Base-by-base conservation (phyloP, 106 monocot genomes). In the Apostasia ramifera region DNA sequence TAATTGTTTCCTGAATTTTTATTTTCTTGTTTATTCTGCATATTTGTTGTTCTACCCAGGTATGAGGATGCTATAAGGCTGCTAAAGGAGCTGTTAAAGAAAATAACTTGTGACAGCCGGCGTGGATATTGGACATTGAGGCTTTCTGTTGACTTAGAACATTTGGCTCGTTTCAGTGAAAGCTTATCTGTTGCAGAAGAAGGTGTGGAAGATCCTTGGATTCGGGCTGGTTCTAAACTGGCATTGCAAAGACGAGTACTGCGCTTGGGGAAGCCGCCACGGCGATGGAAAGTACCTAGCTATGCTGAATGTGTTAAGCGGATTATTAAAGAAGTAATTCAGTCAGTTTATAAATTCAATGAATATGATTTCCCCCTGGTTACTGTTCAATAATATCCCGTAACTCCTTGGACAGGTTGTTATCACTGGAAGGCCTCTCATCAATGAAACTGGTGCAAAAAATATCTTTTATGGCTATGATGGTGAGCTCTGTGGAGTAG, bases 91-190 rank as follows among this genome's bases (percentile, higher is more conserved):
- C 80, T 98, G 6, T 70, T 98, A 49, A 71, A 72, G n/a, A 87
- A 59, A 75, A 77, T 85, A 56, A 53, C 60, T 53, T 70, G 38
- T 66, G 80, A 86, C 47, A 81, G 90, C 46, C 81, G 78, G 63
- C 78, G 97, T 48, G 92, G 97, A 44, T 81, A 92, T 78, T 98
- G 92, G 97, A 81, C 73, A 0, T 44, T 93, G 44, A 90, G 97
- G 66, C 83, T 98, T 42, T 93, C 97, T 40, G 59, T 98, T 79
- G 90, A 98, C 74, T 80, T 98, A 77, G 97, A 98, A 71, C 97
- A 98, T 68, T 63, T 85, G 55, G 75, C 78, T 61, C 72, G 57
- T 57, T 43, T 81, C 49, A 87, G 78, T 75, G 92, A 98, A 76
- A 98, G 97, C 43, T 89, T 98, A 62, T 79, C 66, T 43, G 75